A percentile compares a stretch with the other conserved stretches of the same genome.
phyloP scores from a whole-genome alignment of 805 yeast species.

The Wickerhamiella shivajii region DNA sequence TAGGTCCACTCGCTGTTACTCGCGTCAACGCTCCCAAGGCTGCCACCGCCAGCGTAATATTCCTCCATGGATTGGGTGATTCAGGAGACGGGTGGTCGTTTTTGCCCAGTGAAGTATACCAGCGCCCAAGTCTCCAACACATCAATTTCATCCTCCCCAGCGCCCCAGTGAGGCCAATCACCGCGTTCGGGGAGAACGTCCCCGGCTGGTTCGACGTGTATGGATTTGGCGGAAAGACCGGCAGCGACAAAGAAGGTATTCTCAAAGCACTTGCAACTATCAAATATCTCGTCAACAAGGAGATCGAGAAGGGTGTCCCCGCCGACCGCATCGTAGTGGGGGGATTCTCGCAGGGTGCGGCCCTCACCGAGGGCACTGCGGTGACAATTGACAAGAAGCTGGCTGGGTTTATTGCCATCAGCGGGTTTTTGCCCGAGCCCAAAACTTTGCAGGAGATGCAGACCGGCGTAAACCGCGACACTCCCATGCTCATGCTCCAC shows the following conservation, averaged over 20 bases:
- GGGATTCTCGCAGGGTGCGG: constrained; percentile 93
- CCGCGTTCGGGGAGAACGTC: constrained; percentile 49
- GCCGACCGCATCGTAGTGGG: constrained; percentile 60
- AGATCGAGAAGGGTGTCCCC: constrained; percentile 24
- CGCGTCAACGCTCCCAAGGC: constrained; percentile 29
- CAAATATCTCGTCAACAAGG: constrained; percentile 22
- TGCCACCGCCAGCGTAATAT: constrained; percentile 52
- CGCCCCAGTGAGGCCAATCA: constrained; percentile 63
- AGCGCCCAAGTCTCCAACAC: constrained; percentile 33
- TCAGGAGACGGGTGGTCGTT: constrained; percentile 81
- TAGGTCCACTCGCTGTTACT: constrained; percentile 18
- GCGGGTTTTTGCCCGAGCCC: constrained; percentile 48
- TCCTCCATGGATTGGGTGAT: constrained; percentile 88
- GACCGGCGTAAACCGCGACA: constrained; percentile 34
- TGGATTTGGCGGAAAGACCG: constrained; percentile 17
- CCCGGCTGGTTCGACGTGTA: constrained; percentile 81
- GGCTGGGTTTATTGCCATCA: constrained; percentile 64
- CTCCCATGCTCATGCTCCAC: constrained; percentile 81
- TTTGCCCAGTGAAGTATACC: constrained; percentile 45
- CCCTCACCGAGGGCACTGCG: constrained; percentile 38
- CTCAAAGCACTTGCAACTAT: constrained; percentile 21
- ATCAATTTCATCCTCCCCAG: constrained; percentile 76
- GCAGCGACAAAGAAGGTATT: constrained; percentile 29
- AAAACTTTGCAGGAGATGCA: constrained; percentile 13
- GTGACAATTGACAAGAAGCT: constrained; percentile 32